phyloP scores from a whole-genome alignment of 345 rosid genomes.

The Aquilaria sinensis region DNA sequence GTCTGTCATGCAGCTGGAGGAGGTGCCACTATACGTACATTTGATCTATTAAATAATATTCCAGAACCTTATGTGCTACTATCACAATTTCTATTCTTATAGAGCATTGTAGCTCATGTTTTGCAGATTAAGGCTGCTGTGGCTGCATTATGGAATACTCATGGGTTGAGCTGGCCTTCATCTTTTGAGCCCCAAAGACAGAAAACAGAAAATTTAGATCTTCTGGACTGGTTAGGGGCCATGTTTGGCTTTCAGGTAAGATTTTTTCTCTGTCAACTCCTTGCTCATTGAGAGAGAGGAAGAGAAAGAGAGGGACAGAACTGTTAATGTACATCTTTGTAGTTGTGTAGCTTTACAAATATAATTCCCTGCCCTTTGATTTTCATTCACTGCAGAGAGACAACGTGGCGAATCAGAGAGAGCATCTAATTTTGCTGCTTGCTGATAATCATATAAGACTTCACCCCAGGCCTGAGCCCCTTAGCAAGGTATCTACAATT shows the following conservation, averaged over 20 bases:
- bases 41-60: not conserved
- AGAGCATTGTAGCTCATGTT: conserved; percentile 12
- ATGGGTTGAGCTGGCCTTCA: conserved; percentile 85
- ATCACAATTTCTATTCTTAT: conserved; percentile 14
- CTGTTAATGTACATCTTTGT: not conserved
- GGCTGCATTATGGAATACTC: conserved; percentile 81
- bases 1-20: conserved; percentile 92
- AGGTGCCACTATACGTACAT: conserved; percentile 36
- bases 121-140: conserved; percentile 91
- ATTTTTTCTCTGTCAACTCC: not conserved
- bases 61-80: conserved; percentile 1
- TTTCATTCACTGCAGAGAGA: conserved; percentile 53
- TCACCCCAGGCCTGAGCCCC: conserved; percentile 87
- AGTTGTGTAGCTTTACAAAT: not conserved
- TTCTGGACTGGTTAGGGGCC: conserved; percentile 95
- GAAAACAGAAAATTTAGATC: conserved; percentile 79
- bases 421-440: conserved; percentile 83
- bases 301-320: conserved; percentile 1
- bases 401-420: conserved; percentile 94
- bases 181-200: conserved; percentile 80
- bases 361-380: not conserved
- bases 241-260: conserved; percentile 98
- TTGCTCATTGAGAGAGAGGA: not conserved
- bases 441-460: conserved; percentile 84
- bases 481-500: conserved; percentile 54